Percentiles rank a stretch among this genome's conserved stretches.
Evolutionary conservation across 2,329 filamentous ascomycete species (phyloP).

Genomic region (Lachnellula occidentalis): DNA sequence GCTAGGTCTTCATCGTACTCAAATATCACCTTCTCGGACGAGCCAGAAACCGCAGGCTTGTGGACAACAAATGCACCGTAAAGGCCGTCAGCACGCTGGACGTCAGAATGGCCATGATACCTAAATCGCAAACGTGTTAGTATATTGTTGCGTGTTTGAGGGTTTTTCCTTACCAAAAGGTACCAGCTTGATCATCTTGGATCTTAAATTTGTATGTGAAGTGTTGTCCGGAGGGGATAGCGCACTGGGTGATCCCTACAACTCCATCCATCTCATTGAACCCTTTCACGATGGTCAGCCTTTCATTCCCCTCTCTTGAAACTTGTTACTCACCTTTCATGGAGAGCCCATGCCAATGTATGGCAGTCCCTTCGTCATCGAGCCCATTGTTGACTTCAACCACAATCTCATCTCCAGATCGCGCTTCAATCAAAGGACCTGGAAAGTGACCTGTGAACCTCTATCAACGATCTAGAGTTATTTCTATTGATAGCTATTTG

Average conservation of each 20-base stretch:
- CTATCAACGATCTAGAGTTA: neutral
- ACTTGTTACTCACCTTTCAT: conserved; percentile 4
- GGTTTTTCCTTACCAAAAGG: conserved; percentile 10
- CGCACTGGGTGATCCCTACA: conserved; percentile 13
- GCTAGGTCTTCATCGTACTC: conserved; percentile 36
- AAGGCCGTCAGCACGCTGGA: conserved; percentile 39
- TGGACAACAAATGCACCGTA: conserved; percentile 42
- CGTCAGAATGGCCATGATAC: conserved; percentile 41
- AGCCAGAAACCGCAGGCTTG: conserved; percentile 20
- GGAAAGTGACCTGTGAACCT: conserved; percentile 16
- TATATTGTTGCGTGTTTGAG: neutral
- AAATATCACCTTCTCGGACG: conserved; percentile 18
- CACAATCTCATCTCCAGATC: conserved; percentile 38
- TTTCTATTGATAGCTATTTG: neutral
- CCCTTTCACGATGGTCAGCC: conserved; percentile 15
- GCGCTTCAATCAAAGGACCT: conserved; percentile 39
- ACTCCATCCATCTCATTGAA: conserved; percentile 16
- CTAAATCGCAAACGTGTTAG: conserved; percentile 28
- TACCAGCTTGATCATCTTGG: conserved; percentile 8
- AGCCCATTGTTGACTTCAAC: conserved; percentile 38
- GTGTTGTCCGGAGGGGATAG: conserved; percentile 3
- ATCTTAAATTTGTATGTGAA: conserved; percentile 16
- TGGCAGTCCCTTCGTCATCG: conserved; percentile 23
- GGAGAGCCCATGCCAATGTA: conserved; percentile 40
- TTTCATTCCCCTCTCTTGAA: neutral